Evolutionary conservation across 192 early-diverging fungal genomes (phyloP).

Genomic region (Coemansia aciculifera): DNA sequence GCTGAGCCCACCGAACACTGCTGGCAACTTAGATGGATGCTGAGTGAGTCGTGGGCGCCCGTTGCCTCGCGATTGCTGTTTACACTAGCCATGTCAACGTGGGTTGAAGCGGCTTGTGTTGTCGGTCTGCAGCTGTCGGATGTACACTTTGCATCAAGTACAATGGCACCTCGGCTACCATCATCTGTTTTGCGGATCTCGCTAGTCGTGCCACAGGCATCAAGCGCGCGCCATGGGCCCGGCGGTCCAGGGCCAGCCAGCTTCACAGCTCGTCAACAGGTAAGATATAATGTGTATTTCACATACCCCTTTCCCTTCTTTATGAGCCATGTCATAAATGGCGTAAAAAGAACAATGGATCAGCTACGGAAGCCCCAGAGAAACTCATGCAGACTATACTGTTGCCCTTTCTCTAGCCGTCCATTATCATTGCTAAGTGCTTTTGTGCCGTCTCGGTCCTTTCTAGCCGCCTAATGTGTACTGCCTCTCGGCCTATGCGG

Average conservation of each 20-base stretch:
- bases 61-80: constrained; percentile 40
- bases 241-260: constrained; percentile 1
- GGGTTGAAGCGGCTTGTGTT: constrained; percentile 33
- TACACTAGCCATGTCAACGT: constrained; percentile 42
- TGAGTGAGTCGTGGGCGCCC: constrained; percentile 23
- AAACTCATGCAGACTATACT: background rate
- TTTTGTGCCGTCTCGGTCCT: background rate
- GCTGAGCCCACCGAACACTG: constrained; percentile 32
- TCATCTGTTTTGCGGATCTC: constrained; percentile 44
- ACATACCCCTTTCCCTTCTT: background rate
- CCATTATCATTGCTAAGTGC: background rate
- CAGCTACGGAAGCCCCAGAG: background rate
- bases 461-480: background rate
- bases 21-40: constrained; percentile 50
- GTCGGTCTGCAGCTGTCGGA: constrained; percentile 38
- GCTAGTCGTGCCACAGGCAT: constrained; percentile 16
- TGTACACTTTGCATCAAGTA: constrained; percentile 47
- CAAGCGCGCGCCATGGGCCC: background rate
- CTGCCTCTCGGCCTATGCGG: background rate
- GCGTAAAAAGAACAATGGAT: background rate
- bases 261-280: constrained; percentile 34
- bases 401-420: background rate
- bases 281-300: constrained; percentile 26
- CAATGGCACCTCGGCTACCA: constrained; percentile 45
- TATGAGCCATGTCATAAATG: background rate